Percentiles rank a stretch among this genome's conserved stretches.
Evolutionary conservation across 768 basidiomycete genomes (phyloP).

Genomic region (Mycena olivaceomarginata): DNA sequence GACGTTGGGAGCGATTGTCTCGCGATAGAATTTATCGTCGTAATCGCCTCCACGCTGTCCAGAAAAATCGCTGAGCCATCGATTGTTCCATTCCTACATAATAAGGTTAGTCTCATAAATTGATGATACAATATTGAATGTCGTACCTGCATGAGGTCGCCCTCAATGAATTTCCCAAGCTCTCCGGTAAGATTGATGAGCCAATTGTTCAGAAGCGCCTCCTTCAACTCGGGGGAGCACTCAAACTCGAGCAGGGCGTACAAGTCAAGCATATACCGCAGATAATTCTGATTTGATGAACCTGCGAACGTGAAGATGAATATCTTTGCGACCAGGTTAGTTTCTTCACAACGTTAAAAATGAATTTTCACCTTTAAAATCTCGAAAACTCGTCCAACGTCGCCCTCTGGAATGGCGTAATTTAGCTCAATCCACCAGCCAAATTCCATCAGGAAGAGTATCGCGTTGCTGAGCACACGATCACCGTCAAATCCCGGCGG

Average conservation of each 20-base stretch:
- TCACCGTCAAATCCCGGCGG: slow-evolving; percentile 47
- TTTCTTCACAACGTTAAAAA: too few species aligned
- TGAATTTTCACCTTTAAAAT: slow-evolving; percentile 49
- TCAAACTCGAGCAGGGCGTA: too few species aligned
- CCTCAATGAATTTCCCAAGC: too few species aligned
- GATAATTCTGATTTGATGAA: too few species aligned
- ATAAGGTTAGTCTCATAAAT: too few species aligned
- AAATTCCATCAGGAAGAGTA: background rate
- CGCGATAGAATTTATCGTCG: slow-evolving; percentile 46
- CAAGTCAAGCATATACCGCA: too few species aligned
- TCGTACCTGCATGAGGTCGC: too few species aligned
- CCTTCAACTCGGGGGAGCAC: slow-evolving; percentile 30
- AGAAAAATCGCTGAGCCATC: too few species aligned
- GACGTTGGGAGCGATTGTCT: slow-evolving; percentile 50
- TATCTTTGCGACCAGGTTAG: background rate
- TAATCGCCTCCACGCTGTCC: slow-evolving; percentile 39
- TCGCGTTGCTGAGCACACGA: slow-evolving; percentile 34
- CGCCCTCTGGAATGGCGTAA: slow-evolving; percentile 48
- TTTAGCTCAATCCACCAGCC: slow-evolving; percentile 14
- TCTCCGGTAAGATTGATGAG: slow-evolving; percentile 11
- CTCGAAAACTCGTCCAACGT: slow-evolving; percentile 52
- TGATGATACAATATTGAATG: too few species aligned
- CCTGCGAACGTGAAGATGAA: slow-evolving; percentile 43
- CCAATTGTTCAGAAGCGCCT: slow-evolving; percentile 44
- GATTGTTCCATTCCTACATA: too few species aligned